Percentiles rank a stretch among this genome's conserved stretches.
phyloP scores from a whole-genome alignment of 306 rosid species.

The Luffa acutangula region DNA sequence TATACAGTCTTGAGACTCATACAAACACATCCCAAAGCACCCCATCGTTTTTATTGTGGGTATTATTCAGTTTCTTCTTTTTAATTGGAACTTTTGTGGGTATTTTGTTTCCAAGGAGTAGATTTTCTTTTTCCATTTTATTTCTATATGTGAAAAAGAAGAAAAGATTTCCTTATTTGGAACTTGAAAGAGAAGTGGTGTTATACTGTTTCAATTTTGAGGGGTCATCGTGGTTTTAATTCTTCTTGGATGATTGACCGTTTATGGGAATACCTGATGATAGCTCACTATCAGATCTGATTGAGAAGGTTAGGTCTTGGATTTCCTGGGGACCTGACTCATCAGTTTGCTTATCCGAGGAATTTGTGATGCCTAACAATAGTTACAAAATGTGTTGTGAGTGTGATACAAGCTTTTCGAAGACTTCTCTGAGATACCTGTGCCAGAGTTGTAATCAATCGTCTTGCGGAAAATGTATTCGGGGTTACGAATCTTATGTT shows the following conservation, averaged over 20 bases:
- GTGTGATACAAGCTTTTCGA: constrained; percentile 30
- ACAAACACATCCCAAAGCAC: constrained; percentile 26
- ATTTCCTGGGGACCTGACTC: constrained; percentile 40
- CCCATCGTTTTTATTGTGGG: constrained; percentile 72
- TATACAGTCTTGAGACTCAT: constrained; percentile 12
- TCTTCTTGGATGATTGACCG: constrained; percentile 29
- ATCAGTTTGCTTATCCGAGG: constrained; percentile 20
- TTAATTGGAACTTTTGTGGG: constrained; percentile 21
- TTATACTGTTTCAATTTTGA: constrained; percentile 11
- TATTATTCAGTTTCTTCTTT: constrained; percentile 16
- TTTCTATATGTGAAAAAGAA: constrained; percentile 23
- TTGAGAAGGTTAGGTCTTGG: constrained; percentile 60
- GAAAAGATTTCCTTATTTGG: constrained; percentile 17
- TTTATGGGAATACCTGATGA: constrained; percentile 98
- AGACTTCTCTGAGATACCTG: constrained; percentile 27
- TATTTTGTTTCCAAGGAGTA: constrained; percentile 20
- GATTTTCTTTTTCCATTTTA: constrained; percentile 19
- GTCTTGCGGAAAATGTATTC: constrained; percentile 59
- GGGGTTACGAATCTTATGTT: constrained; percentile 33
- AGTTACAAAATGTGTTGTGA: constrained; percentile 54
- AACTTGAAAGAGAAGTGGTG: constrained; percentile 13
- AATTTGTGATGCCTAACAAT: constrained; percentile 42
- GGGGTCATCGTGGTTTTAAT: constrained; percentile 20
- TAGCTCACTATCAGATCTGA: constrained; percentile 56
- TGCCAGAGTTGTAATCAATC: constrained; percentile 64